Conservation (phyloP, 257 asterid genomes). For the Marsdenia floribunda region DNA sequence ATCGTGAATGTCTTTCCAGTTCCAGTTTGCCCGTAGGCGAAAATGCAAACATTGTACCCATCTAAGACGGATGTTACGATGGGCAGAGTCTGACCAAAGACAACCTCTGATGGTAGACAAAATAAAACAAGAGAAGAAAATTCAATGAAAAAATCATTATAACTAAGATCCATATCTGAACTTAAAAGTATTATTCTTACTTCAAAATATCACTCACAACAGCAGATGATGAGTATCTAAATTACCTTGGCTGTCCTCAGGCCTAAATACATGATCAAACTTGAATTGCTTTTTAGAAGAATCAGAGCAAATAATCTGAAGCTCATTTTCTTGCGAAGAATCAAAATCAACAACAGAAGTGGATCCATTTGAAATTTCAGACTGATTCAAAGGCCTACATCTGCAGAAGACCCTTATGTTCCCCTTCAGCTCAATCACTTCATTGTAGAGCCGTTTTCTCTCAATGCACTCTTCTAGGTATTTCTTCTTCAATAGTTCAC, state of each 20-base stretch:
- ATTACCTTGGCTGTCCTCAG: slow-evolving; percentile 84
- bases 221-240: neutral
- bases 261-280: slow-evolving; percentile 75
- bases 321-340: slow-evolving; percentile 74
- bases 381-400: slow-evolving; percentile 81
- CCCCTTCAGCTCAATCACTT: slow-evolving; percentile 92
- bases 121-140: slow-evolving; percentile 16
- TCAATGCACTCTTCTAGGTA: slow-evolving; percentile 64
- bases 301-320: slow-evolving; percentile 69
- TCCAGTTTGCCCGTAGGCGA: slow-evolving; percentile 95
- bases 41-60: slow-evolving; percentile 91
- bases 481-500: slow-evolving; percentile 57
- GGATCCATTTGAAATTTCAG: slow-evolving; percentile 61
- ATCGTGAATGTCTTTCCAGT: slow-evolving; percentile 76
- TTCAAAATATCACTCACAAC: neutral
- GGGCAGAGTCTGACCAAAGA: slow-evolving; percentile 73
- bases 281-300: slow-evolving; percentile 70
- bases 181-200: neutral
- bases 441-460: slow-evolving; percentile 76
- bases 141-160: neutral
- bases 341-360: slow-evolving; percentile 67
- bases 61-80: slow-evolving; percentile 90
- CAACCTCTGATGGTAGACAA: slow-evolving; percentile 48
- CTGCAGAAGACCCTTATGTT: slow-evolving; percentile 95
- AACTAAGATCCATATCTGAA: neutral